These are phyloP conservation scores for Colletotrichum coccodes DNA, from an alignment of 2,329 filamentous ascomycete genomes.

Conservation along the genomic window DNA sequence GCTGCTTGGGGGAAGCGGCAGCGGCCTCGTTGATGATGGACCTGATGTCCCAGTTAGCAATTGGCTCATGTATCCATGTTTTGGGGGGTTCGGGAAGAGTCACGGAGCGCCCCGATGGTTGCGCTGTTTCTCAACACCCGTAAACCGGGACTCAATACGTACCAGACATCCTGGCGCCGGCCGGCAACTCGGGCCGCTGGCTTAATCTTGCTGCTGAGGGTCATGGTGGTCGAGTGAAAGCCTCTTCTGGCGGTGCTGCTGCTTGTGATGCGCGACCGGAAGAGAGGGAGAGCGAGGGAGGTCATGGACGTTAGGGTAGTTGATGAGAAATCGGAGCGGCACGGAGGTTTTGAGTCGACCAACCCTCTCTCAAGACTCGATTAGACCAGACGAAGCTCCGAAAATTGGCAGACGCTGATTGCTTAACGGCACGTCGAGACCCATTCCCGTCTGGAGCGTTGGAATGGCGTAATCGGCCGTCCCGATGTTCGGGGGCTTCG, in stretches of 20 bases:
- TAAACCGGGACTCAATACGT: slow-evolving; percentile 34
- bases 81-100: neutral
- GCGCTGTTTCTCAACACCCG: neutral
- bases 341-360: neutral
- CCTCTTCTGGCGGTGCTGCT: slow-evolving; percentile 26
- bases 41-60: slow-evolving; percentile 48
- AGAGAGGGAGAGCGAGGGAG: slow-evolving; percentile 28
- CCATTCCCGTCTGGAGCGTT: slow-evolving; percentile 23
- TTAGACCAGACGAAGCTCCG: slow-evolving; percentile 8
- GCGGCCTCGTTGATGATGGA: slow-evolving; percentile 75
- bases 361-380: neutral
- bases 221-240: slow-evolving; percentile 48
- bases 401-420: slow-evolving; percentile 29
- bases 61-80: neutral
- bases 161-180: slow-evolving; percentile 64
- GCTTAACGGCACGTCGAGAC: slow-evolving; percentile 16
- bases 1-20: slow-evolving; percentile 69
- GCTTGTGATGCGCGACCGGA: slow-evolving; percentile 33
- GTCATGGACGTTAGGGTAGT: slow-evolving; percentile 19
- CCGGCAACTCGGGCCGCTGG: slow-evolving; percentile 61
- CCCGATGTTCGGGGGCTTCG: slow-evolving; percentile 27
- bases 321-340: slow-evolving; percentile 5
- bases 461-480: slow-evolving; percentile 15
- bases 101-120: neutral
- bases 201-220: slow-evolving; percentile 56